Base-by-base conservation (phyloP, 805 yeast species). In the Jamesozyma jinghongensis region DNA sequence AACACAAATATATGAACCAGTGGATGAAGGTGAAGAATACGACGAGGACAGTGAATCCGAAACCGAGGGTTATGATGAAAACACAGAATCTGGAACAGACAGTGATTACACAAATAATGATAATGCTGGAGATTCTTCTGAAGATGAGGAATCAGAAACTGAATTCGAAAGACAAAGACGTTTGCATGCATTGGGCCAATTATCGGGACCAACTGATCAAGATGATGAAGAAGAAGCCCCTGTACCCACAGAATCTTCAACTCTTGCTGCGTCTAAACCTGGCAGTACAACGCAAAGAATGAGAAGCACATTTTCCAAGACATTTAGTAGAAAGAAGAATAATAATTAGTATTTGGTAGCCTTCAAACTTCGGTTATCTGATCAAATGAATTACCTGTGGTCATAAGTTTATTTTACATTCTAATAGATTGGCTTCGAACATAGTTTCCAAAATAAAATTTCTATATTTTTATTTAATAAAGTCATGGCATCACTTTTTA, bases 141-240 rank as follows among this genome's bases (percentile, higher is more conserved):
- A 43, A 8, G 62, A 46, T 18, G 55, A 44, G 25, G 61, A 61
- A 28, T 49, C 51, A 3, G 88, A 81, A 56, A 79, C 86, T 0
- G 80, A 69, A n/a, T 75, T 77, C 19, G 88, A 82, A 56, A 70
- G 74, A 42, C 66, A 67, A 31, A 71, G 88, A 51, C 69, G 88
- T 43, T 58, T 82, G 41, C 73, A 74, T 4, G 81, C 81, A 0
- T 60, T 75, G 44, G 80, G 81, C 2, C 58, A 61, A 35, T 6
- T 59, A 18, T 52, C 62, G 6, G 67, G 63, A 3, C 60, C 65
- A 22, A 65, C 73, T 43, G 57, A 64, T 37, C 65, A 62, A 13
- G 70, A 67, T 37, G 77, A 74, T 50, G 79, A 75, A 41, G 79
- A 75, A 49, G 73, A 66, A 19, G 61, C 45, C 4, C 50, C 50